Percentiles rank a stretch among this genome's conserved stretches.
phyloP scores from a whole-genome alignment of 2,329 filamentous ascomycete species.

The Neonectria neomacrospora region DNA sequence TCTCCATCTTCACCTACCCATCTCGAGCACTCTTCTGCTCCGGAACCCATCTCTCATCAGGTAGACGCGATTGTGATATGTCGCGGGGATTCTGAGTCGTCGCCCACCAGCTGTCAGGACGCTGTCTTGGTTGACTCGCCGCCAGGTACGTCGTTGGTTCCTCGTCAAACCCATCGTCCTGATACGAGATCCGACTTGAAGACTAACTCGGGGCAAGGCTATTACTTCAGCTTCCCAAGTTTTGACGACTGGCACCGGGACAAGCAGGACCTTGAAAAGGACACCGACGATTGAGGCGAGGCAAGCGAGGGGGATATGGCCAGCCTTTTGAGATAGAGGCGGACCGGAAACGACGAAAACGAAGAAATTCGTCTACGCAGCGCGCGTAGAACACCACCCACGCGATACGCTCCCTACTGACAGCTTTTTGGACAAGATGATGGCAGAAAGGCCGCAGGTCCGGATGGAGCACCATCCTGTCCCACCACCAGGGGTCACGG shows the following conservation, averaged over 20 bases:
- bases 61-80: conserved; percentile 40
- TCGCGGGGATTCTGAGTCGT: conserved; percentile 34
- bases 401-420: conserved; percentile 16
- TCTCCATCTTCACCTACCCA: conserved; percentile 45
- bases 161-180: neutral
- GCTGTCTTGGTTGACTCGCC: conserved; percentile 43
- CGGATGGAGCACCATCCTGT: conserved; percentile 26
- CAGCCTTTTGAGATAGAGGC: conserved; percentile 28
- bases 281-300: conserved; percentile 40
- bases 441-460: conserved; percentile 32
- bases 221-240: conserved; percentile 79
- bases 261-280: conserved; percentile 41
- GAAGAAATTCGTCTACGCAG: conserved; percentile 24
- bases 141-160: conserved; percentile 37
- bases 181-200: conserved; percentile 43
- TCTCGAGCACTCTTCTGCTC: conserved; percentile 34
- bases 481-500: conserved; percentile 15
- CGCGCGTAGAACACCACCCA: conserved; percentile 23
- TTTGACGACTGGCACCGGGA: conserved; percentile 73
- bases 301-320: conserved; percentile 19
- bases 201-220: conserved; percentile 49
- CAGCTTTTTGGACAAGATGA: conserved; percentile 27
- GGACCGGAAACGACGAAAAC: conserved; percentile 19
- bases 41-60: conserved; percentile 37
- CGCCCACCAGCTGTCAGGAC: conserved; percentile 38